Base-by-base conservation (phyloP, 208 protist genomes). In the Acanthamoeba castellanii region DNA sequence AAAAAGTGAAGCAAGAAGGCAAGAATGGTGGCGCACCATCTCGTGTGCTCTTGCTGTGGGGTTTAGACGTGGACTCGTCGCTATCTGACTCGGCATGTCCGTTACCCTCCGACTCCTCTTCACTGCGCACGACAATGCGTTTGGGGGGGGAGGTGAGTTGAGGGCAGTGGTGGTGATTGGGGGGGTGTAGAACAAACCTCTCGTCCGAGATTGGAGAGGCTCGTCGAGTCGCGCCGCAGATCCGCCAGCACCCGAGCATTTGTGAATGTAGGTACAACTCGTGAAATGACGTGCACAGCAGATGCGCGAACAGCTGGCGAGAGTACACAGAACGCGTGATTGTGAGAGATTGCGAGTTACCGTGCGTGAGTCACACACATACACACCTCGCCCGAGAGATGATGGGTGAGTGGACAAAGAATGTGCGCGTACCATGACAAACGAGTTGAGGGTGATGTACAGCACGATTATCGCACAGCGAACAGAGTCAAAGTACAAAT, bases 401-500 rank as follows among this genome's bases (percentile, higher is more conserved):
- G 37, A 37, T 42, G 30, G 13, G 13, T 42, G n/a, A 32, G 30
- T 74, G 13, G 66, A 27, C 22, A 27, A 34, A 8, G 9, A 72
- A 0, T 27, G n/a, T 72, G 22, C 50, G 59, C 59, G 50, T 88
- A 88, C 61, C 87, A 92, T 92, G 9, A 92, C 87, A 92, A 92
- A 92, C 61, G 87, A 92, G 45, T 92, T 92, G 37, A 92, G 61
- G n/a, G 64, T 55, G 55, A 92, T 74, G 27, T 92, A 92, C 32
- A 74, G 37, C 87, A 92, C 87, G 27, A 92, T 68, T 9, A 92
- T 76, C 25, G 87, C 64, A 92, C 87, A 92, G 18, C 87, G 87
- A 27, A 92, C 87, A 11, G 87, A 92, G 87, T 92, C 87, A 32
- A 76, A 92, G 42, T 92, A 92, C 61, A 92, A 37, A 34, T 92